These are phyloP conservation scores for Extremus antarcticus DNA, from an alignment of 495 filamentous ascomycete genomes.

Conservation along the genomic window DNA sequence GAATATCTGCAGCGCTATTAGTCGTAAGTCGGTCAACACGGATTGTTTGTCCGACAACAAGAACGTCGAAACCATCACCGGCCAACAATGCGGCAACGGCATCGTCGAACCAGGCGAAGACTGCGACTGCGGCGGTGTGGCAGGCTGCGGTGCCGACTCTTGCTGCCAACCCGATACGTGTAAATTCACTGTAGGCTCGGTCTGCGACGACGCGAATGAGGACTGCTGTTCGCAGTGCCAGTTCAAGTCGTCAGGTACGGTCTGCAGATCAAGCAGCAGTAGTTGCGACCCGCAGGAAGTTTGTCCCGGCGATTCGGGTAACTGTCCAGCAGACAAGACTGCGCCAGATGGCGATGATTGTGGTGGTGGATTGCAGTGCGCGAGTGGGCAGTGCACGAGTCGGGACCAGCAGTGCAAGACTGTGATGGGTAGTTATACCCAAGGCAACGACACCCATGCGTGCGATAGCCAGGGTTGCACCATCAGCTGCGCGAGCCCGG, in stretches of 20 bases:
- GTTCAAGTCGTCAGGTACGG: constrained; percentile 49
- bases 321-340: constrained; percentile 62
- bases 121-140: constrained; percentile 81
- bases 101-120: constrained; percentile 93
- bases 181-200: constrained; percentile 63
- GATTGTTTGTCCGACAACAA: constrained; percentile 71
- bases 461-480: constrained; percentile 65
- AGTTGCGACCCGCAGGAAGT: constrained; percentile 74
- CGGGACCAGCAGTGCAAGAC: constrained; percentile 82
- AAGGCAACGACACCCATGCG: constrained; percentile 69
- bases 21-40: constrained; percentile 64
- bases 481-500: constrained; percentile 64
- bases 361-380: constrained; percentile 61
- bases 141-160: constrained; percentile 56
- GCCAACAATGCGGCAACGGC: constrained; percentile 86
- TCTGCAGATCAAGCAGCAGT: constrained; percentile 72
- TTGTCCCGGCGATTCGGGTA: constrained; percentile 61
- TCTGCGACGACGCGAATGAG: constrained; percentile 86
- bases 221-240: constrained; percentile 79
- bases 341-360: constrained; percentile 60
- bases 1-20: constrained; percentile 89
- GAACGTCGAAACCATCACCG: constrained; percentile 73
- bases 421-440: constrained; percentile 67
- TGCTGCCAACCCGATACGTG: constrained; percentile 87
- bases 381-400: constrained; percentile 90